These are phyloP conservation scores for Dicorynia guianensis DNA, from an alignment of 306 rosid genomes.

Conservation along the genomic window DNA sequence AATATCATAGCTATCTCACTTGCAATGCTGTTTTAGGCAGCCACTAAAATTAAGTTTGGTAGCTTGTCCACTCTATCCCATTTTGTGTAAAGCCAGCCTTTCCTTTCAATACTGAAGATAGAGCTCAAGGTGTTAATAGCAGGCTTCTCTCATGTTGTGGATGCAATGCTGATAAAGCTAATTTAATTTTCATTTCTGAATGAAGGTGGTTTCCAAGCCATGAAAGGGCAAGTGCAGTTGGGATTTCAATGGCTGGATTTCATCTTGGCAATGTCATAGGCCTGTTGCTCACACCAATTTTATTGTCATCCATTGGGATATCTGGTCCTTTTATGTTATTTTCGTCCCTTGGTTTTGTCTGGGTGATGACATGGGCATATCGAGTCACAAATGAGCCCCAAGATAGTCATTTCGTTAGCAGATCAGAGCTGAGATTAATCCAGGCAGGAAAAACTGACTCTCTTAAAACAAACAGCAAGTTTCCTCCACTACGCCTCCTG, in stretches of 20 bases:
- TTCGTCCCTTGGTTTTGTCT: conserved; percentile 77
- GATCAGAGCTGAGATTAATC: conserved; percentile 71
- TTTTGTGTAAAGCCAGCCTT: background rate
- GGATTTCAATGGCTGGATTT: conserved; percentile 96
- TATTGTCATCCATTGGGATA: conserved; percentile 80
- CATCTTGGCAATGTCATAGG: conserved; percentile 92
- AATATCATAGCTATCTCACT: background rate
- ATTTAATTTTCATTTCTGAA: conserved; percentile 25
- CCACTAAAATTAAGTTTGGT: conserved; percentile 3
- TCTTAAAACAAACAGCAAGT: conserved; percentile 35
- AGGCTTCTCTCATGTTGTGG: conserved; percentile 11
- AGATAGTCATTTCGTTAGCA: conserved; percentile 61
- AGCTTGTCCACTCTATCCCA: background rate
- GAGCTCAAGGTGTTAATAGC: background rate
- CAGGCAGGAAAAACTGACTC: conserved; percentile 72
- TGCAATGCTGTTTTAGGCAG: background rate
- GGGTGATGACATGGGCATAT: conserved; percentile 67
- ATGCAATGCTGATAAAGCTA: conserved; percentile 23
- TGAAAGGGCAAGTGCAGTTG: conserved; percentile 93
- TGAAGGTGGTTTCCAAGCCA: conserved; percentile 87
- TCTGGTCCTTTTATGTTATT: conserved; percentile 85
- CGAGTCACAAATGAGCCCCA: conserved; percentile 75
- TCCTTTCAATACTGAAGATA: conserved; percentile 21
- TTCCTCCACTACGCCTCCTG: conserved; percentile 73
- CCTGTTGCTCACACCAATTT: conserved; percentile 78